phyloP scores from a whole-genome alignment of 2,329 filamentous ascomycete species.

The Ophiostoma perfectum region DNA sequence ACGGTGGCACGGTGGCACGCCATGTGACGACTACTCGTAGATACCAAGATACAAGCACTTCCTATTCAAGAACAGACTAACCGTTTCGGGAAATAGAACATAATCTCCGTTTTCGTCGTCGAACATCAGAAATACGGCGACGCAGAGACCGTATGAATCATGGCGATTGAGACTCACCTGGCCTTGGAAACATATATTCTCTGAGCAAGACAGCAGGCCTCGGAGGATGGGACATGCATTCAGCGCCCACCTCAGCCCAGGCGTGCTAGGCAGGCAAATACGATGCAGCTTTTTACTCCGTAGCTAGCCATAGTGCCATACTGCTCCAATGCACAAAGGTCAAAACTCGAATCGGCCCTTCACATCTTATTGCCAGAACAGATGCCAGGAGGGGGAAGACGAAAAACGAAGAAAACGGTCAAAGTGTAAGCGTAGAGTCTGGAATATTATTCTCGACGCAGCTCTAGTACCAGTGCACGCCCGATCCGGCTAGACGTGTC shows the following conservation, averaged over 20 bases:
- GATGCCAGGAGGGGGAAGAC: background rate
- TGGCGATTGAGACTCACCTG: slow-evolving; percentile 9
- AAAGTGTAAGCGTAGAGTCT: no score
- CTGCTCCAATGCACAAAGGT: background rate
- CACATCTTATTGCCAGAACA: slow-evolving; percentile 1
- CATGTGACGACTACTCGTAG: background rate
- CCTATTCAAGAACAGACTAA: background rate
- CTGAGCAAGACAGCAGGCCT: background rate
- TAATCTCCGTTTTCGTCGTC: slow-evolving; percentile 10
- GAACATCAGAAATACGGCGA: background rate
- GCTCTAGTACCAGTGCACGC: background rate
- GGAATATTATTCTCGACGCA: no score
- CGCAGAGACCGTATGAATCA: slow-evolving; percentile 7
- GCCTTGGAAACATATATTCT: background rate
- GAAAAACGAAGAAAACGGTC: background rate
- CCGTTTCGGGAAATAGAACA: background rate
- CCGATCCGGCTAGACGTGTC: background rate
- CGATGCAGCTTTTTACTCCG: no score
- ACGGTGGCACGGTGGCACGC: background rate
- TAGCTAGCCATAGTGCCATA: background rate
- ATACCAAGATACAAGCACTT: background rate
- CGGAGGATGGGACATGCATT: background rate
- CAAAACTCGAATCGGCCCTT: slow-evolving; percentile 9
- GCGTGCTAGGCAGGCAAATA: no score
- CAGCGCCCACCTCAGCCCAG: background rate